phyloP scores from a whole-genome alignment of 495 filamentous ascomycete species.

The Staphylotrichum tortipilum region DNA sequence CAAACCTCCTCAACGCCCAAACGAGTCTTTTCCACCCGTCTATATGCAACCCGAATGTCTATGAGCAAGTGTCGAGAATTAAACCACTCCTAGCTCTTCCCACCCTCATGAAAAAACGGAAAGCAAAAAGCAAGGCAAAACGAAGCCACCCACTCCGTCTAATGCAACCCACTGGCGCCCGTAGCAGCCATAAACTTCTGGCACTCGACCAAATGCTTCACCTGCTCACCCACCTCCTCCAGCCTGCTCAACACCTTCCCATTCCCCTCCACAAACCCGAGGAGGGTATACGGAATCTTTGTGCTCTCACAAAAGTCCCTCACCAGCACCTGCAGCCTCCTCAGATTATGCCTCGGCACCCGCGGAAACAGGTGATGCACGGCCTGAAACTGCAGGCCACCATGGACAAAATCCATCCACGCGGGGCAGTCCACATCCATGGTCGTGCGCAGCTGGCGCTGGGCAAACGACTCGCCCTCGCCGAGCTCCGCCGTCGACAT shows the following conservation, averaged over 20 bases:
- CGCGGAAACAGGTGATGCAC: slow-evolving; percentile 90
- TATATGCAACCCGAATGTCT: no score
- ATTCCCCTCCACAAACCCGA: slow-evolving; percentile 89
- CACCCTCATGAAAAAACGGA: no score
- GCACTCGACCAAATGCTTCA: slow-evolving; percentile 77
- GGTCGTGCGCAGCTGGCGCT: slow-evolving; percentile 92
- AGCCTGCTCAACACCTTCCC: slow-evolving; percentile 75
- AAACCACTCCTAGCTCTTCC: no score
- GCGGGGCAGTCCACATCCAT: slow-evolving; percentile 95
- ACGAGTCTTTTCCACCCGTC: no score
- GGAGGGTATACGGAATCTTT: slow-evolving; percentile 84
- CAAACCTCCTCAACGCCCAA: no score
- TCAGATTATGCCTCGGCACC: slow-evolving; percentile 87
- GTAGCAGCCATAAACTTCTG: slow-evolving; percentile 48
- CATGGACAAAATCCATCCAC: slow-evolving; percentile 97
- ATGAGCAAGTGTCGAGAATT: no score
- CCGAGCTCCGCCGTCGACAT: slow-evolving; percentile 93
- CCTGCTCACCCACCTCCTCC: slow-evolving; percentile 79
- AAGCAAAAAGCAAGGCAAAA: no score
- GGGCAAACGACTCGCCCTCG: slow-evolving; percentile 78
- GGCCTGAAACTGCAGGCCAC: slow-evolving; percentile 93
- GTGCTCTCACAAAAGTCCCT: slow-evolving; percentile 85
- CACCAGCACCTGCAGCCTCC: slow-evolving; percentile 71
- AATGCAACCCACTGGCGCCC: slow-evolving; percentile 32
- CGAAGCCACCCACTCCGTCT: no score